Evolutionary conservation across 192 early-diverging fungal species (phyloP).

Genomic region (Podila horticola): DNA sequence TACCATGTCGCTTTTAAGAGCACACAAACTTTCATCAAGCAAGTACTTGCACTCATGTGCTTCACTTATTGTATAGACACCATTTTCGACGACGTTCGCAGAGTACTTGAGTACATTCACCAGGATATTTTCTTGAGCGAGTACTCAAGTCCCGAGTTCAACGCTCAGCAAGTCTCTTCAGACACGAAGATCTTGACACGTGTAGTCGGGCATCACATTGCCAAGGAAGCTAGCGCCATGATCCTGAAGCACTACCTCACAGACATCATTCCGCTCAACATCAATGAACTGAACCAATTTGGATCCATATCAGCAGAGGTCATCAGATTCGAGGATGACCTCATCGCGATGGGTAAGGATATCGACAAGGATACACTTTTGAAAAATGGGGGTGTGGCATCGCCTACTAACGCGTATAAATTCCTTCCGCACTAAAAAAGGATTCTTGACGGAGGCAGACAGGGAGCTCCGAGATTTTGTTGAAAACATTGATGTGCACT

Average conservation of each 20-base stretch:
- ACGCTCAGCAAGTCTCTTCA: constrained; percentile 15
- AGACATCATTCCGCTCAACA: constrained; percentile 31
- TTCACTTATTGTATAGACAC: constrained; percentile 5
- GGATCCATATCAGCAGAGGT: constrained; percentile 27
- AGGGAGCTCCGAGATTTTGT: constrained; percentile 53
- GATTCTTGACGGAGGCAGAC: constrained; percentile 37
- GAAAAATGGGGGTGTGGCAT: background rate
- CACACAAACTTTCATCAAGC: too few species aligned
- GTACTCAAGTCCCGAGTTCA: constrained; percentile 27
- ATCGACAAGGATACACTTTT: too few species aligned
- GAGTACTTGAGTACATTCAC: constrained; percentile 27
- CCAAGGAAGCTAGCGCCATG: constrained; percentile 33
- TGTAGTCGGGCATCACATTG: constrained; percentile 35
- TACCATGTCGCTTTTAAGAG: too few species aligned
- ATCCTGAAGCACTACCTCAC: constrained; percentile 42
- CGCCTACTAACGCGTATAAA: background rate
- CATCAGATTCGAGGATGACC: constrained; percentile 42
- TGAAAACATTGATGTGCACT: constrained; percentile 58
- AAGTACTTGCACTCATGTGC: background rate
- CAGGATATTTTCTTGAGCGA: constrained; percentile 22
- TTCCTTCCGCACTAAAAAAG: constrained; percentile 6
- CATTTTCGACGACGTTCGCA: constrained; percentile 20
- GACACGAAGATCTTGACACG: constrained; percentile 27
- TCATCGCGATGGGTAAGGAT: constrained; percentile 48
- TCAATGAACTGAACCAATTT: constrained; percentile 31